Evolutionary conservation across 306 rosid genomes (phyloP), one percentile per base, ranked within the genome.

Genomic region (Hippophae tibetana): DNA sequence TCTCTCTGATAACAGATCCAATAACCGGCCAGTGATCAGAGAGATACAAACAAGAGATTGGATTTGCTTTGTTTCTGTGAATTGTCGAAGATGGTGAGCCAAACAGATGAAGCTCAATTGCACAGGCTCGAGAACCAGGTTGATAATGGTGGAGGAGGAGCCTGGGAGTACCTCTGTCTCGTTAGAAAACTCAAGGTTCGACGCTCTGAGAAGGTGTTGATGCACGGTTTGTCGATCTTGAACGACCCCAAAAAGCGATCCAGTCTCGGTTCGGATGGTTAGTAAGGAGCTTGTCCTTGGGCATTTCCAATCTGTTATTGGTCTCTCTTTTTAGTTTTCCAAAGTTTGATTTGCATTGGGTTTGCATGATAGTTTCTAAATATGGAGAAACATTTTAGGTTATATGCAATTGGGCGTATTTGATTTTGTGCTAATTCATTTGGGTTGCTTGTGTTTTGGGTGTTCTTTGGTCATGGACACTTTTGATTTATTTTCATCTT

Each of bases 71-170:
- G 56, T 56, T 41, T 48, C 59, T 43, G 50, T 53, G 68, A 76
- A 74, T 66, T 69, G 69, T 70, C 43, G 57, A 72, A 66, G 69
- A 93, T 93, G 99, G 97, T 93, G 62, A 93, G 87, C 50, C 82
- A 82, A 64, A 73, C 84, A 31, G 99, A 93, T 72, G 89, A 82
- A 59, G 58, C 79, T 13, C 86, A 86, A 64, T 65, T 93, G 84
- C 72, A 81, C 68, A 72, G 80, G 57, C 83, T 93, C 23, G 97
- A 89, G 72, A 84, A 49, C 61, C 99, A 93, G 89, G 99, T 89
- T 31, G 99, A 93, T 54, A 93, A 93, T 64, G 99, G 83, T 48
- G 99, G 99, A 5, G 99, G 97, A 58, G 99, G 97, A n/a, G 97
- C 81, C 3, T 93, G 95, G 99, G 99, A 89, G 72, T 93, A 82